Evolutionary conservation across 768 basidiomycete genomes (phyloP).

Genomic region (Zangia roseola): DNA sequence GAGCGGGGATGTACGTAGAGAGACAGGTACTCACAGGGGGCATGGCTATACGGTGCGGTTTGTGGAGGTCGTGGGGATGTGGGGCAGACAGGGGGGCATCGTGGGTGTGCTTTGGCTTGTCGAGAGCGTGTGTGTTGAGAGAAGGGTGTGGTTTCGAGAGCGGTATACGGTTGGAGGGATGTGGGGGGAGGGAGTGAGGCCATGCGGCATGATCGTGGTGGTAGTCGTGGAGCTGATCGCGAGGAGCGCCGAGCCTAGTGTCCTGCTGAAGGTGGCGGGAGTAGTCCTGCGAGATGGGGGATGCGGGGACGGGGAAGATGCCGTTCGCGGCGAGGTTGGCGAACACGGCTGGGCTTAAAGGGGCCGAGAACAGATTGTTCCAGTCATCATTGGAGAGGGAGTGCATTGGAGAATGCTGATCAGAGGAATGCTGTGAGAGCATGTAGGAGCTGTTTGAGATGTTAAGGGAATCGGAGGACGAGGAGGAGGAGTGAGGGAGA

Average conservation of each 20-base stretch:
- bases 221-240: constrained; percentile 17
- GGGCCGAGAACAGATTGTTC: constrained; percentile 57
- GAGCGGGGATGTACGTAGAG: constrained; percentile 2
- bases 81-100: constrained; percentile 16
- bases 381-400: constrained; percentile 41
- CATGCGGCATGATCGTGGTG: constrained; percentile 26
- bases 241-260: constrained; percentile 15
- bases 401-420: constrained; percentile 25
- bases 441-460: constrained; percentile 19
- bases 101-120: constrained; percentile 25
- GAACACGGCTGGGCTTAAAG: constrained; percentile 60
- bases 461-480: constrained; percentile 15
- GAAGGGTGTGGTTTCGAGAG: constrained; percentile 33
- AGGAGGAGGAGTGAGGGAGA: constrained; percentile 25
- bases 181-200: constrained; percentile 23
- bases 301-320: constrained; percentile 44
- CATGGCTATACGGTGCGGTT: constrained; percentile 14
- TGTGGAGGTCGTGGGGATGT: constrained; percentile 15
- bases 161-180: constrained; percentile 27
- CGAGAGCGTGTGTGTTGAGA: constrained; percentile 8
- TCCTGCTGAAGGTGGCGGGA: constrained; percentile 25
- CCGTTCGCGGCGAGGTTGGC: constrained; percentile 61
- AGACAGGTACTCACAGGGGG: constrained; percentile 12
- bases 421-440: constrained; percentile 15
- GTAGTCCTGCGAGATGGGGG: constrained; percentile 32